Evolutionary conservation across 1,284 basidiomycete species (phyloP).

Genomic region (Apiotrichum domesticum): DNA sequence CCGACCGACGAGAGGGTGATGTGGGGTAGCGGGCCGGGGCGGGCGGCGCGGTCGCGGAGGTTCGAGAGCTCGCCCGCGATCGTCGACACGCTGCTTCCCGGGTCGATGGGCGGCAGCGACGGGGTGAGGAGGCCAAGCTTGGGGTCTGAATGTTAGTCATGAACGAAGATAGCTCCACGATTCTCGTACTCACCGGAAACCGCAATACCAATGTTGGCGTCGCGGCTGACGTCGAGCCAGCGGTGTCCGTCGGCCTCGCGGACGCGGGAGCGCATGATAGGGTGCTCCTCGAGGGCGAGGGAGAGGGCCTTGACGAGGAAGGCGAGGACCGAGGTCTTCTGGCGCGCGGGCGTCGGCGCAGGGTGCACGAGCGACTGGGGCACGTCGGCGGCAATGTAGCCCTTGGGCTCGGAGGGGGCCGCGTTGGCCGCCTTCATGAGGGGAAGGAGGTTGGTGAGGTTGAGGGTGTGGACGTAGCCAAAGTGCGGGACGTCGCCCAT

Average conservation of each 20-base stretch:
- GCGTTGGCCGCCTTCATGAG: conserved; percentile 61
- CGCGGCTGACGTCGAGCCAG: conserved; percentile 33
- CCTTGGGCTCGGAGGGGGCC: conserved; percentile 50
- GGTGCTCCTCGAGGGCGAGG: conserved; percentile 63
- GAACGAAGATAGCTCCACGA: too few relatives aligned
- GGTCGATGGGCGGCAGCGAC: conserved; percentile 61
- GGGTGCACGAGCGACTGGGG: conserved; percentile 49
- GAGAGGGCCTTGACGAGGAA: conserved; percentile 80
- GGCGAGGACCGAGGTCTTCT: conserved; percentile 68
- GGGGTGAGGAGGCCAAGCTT: conserved; percentile 78
- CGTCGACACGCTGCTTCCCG: conserved; percentile 60
- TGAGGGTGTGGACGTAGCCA: conserved; percentile 73
- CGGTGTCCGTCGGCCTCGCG: conserved; percentile 21
- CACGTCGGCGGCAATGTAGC: conserved; percentile 49
- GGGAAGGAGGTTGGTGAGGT: conserved; percentile 71
- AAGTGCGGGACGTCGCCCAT: conserved; percentile 62
- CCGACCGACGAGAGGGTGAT: conserved; percentile 85
- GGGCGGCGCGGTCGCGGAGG: conserved; percentile 57
- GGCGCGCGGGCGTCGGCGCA: conserved; percentile 35
- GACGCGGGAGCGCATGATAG: conserved; percentile 37
- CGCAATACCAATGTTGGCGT: conserved; percentile 37
- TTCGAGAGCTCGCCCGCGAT: conserved; percentile 49
- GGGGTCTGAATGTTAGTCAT: conserved; percentile 51
- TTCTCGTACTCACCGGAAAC: conserved; percentile 18
- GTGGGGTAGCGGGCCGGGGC: conserved; percentile 61